Base-by-base conservation (phyloP, 176 grass and related monocot genomes). In the Oryza meridionalis region DNA sequence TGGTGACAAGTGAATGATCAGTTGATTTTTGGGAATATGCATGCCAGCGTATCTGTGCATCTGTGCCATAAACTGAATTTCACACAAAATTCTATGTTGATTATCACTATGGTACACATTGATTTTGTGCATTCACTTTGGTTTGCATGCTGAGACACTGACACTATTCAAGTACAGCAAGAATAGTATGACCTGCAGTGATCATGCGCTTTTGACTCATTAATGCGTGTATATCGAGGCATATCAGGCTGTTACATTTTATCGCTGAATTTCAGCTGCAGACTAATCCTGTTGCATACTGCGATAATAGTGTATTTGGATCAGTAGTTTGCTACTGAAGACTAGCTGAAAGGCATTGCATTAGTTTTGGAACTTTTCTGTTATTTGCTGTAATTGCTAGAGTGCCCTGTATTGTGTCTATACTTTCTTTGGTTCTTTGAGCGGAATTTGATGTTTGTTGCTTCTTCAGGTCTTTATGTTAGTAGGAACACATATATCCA, bases 401-500 rank as follows among this genome's bases (percentile, higher is more conserved):
- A 70, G 14, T 50, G 49, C 62, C 61, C 38, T 0, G n/a, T 65
- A 61, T 27, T 73, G 38, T 82, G 49, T 27, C 24, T 44, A 38
- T 70, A 3, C 50, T 69, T 47, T 59, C 42, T 81, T 77, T 77
- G 64, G 15, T 61, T 68, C 31, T 81, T 77, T 76, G 51, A 10
- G 26, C 44, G 73, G 44, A 74, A 38, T 69, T 72, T 47, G 29
- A 78, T 22, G 55, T 37, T 72, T 90, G 24, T 11, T 90, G 47
- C 38, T 66, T 90, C 69, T 73, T 91, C 87, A 98, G 96, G 96
- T 83, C 79, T 98, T 44, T 98, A 98, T 90, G 93, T 98, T 29
- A 98, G 93, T 84, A 90, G 96, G 85, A 98, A 98, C 88, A 98
- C 96, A 40, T 95, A 95, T 78, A 95, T 98, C 85, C 90, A 94